Percentiles rank a stretch among this genome's conserved stretches.
phyloP scores from a whole-genome alignment of 192 early-diverging fungal species.

The Obelidium mucronatum region DNA sequence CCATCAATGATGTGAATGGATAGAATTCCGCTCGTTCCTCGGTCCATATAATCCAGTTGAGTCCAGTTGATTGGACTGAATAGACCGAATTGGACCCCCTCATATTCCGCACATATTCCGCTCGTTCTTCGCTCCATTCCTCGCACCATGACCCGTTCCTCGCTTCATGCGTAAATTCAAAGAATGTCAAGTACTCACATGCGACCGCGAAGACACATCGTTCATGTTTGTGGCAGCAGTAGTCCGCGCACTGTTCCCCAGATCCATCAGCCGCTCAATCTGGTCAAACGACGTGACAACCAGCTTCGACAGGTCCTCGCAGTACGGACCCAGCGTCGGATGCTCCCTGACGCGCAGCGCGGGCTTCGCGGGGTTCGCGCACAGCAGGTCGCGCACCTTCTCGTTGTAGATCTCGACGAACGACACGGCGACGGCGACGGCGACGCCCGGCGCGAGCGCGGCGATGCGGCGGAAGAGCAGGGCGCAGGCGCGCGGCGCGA shows the following conservation, averaged over 20 bases:
- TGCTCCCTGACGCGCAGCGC: constrained; percentile 73
- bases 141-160: no score
- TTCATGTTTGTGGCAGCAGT: constrained; percentile 97
- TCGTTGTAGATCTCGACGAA: constrained; percentile 99
- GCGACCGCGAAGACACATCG: constrained; percentile 79
- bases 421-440: constrained; percentile 64
- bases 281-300: constrained; percentile 88
- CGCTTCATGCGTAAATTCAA: no score
- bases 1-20: no score
- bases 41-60: no score
- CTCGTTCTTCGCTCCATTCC: no score
- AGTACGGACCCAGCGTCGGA: constrained; percentile 72
- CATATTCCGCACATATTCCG: no score
- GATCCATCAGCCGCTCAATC: constrained; percentile 79
- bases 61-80: no score
- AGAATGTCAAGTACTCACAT: no score
- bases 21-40: no score
- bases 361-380: background rate
- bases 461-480: constrained; percentile 77
- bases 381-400: constrained; percentile 89
- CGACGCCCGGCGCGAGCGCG: constrained; percentile 36
- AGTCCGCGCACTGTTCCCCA: constrained; percentile 86
- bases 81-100: no score
- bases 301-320: constrained; percentile 88
- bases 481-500: constrained; percentile 86